Evolutionary conservation across 2,329 filamentous ascomycete genomes (phyloP), one percentile per base, ranked within the genome.

Genomic region (Metarhizium anisopliae): DNA sequence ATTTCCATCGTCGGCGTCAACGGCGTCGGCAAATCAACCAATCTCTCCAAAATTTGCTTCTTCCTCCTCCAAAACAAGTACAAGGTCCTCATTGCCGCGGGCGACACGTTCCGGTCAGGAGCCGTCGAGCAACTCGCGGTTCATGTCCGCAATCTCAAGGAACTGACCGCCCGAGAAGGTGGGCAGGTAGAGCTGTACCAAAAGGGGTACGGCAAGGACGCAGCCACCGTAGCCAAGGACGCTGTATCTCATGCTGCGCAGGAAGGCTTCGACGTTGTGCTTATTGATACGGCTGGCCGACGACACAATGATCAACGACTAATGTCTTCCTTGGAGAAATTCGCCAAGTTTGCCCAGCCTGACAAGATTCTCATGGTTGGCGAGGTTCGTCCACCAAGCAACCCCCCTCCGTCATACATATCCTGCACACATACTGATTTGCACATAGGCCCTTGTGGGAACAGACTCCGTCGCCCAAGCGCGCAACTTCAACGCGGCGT

Each of bases 1-100:
- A 95, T 99, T 68, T 96, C 91, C 56, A 96, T 99, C 59, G 94
- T 99, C 47, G 94, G 94, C 59, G 94, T 99, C 68, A 99, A 99
- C 70, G 94, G 94, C 54, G 94, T 99, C 42, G 94, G 94, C 67
- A 99, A 99, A 75, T 96, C 92, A 16, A 99, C 94, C 53, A 97
- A 96, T 68, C 79, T 99, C 42, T 93, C 90, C 71, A 99, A 99
- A 73, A 96, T 99, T 62, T 95, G 92, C 71, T 99, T 94, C 74
- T 99, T 99, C 76, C 79, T 99, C 42, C 79, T 99, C 36, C 93
- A 99, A 72, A 99, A 99, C 77, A 92, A 95, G 69, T 95, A 96
- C 77, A 89, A 89, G 67, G 91, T 99, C 16, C 81, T 99, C 56
- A 90, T 99, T 62, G 93, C 90, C 14, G 93, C 94, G 10, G 94